A percentile compares a stretch with the other conserved stretches of the same genome.
These are phyloP conservation scores for Leishmania aethiopica DNA, from an alignment of 208 protist species.

Conservation along the genomic window DNA sequence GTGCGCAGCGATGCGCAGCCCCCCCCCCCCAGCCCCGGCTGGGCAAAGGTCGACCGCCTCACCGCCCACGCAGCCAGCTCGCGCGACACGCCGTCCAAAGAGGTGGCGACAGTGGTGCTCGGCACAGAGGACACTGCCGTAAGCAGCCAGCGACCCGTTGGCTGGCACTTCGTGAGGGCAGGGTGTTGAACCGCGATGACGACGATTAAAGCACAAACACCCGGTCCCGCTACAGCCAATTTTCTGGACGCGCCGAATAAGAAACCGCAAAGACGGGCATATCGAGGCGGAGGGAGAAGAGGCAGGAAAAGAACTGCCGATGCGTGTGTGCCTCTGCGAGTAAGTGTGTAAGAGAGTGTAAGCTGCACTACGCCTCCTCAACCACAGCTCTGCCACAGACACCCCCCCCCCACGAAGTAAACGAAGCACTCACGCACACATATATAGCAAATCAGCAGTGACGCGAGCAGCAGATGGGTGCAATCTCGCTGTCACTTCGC, in stretches of 20 bases:
- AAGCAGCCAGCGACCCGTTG: slow-evolving; percentile 9
- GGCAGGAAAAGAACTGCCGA: neutral
- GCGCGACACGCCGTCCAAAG: slow-evolving; percentile 2
- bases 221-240: neutral
- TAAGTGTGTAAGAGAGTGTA: neutral
- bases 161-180: neutral
- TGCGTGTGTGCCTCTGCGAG: neutral
- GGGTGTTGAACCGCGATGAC: neutral
- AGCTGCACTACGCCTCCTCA: neutral
- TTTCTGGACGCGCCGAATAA: neutral
- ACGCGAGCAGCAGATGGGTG: too few species aligned
- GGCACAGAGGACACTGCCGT: neutral
- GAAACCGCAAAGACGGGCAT: neutral
- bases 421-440: too few species aligned
- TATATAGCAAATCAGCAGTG: too few species aligned
- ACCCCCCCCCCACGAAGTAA: too few species aligned
- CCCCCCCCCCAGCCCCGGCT: slow-evolving; percentile 51
- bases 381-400: neutral
- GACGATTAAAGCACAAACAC: neutral
- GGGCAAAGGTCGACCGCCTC: slow-evolving; percentile 33
- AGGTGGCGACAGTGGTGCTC: neutral
- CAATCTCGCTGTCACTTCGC: too few species aligned
- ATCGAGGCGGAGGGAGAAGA: neutral
- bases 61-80: slow-evolving; percentile 2
- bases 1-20: slow-evolving; percentile 66